These are phyloP conservation scores for Meyerozyma sp. DNA, from an alignment of 1,139 yeast species.

Conservation along the genomic window DNA sequence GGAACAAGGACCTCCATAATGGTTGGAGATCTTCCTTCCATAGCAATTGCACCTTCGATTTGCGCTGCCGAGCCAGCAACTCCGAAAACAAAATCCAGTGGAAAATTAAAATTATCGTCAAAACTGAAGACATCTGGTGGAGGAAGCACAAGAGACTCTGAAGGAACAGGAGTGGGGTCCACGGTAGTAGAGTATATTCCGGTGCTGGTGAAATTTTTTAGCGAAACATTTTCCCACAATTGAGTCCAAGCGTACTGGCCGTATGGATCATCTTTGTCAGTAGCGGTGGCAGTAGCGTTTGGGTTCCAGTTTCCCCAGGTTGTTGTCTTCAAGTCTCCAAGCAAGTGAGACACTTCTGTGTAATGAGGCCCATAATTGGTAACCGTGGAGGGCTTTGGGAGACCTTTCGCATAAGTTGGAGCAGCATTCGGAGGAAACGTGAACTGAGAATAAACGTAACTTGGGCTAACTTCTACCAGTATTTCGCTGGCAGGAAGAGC, in stretches of 20 bases:
- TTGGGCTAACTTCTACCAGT: neutral
- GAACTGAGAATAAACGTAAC: neutral
- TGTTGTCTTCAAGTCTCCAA: slow-evolving; percentile 10
- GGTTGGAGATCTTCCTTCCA: slow-evolving; percentile 29
- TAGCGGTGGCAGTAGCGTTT: slow-evolving; percentile 10
- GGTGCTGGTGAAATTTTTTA: slow-evolving; percentile 12
- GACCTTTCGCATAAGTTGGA: slow-evolving; percentile 10
- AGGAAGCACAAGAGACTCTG: slow-evolving; percentile 14
- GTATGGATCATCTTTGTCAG: slow-evolving; percentile 16
- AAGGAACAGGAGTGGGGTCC: slow-evolving; percentile 18
- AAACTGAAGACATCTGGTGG: slow-evolving; percentile 15
- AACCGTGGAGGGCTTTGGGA: slow-evolving; percentile 5
- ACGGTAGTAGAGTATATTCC: slow-evolving; percentile 16
- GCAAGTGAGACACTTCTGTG: slow-evolving; percentile 9
- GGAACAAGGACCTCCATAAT: slow-evolving; percentile 17
- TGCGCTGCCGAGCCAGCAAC: slow-evolving; percentile 26
- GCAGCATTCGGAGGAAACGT: slow-evolving; percentile 3
- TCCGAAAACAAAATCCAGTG: slow-evolving; percentile 17
- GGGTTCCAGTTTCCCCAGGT: slow-evolving; percentile 15
- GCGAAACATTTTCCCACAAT: slow-evolving; percentile 13
- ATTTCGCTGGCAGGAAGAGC: neutral
- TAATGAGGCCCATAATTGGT: slow-evolving; percentile 11
- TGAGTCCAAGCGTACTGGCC: slow-evolving; percentile 19
- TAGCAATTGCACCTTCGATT: slow-evolving; percentile 31
- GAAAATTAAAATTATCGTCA: slow-evolving; percentile 13